phyloP scores from a whole-genome alignment of 73 alveolate genomes.

The Paramecium primaurelia region DNA sequence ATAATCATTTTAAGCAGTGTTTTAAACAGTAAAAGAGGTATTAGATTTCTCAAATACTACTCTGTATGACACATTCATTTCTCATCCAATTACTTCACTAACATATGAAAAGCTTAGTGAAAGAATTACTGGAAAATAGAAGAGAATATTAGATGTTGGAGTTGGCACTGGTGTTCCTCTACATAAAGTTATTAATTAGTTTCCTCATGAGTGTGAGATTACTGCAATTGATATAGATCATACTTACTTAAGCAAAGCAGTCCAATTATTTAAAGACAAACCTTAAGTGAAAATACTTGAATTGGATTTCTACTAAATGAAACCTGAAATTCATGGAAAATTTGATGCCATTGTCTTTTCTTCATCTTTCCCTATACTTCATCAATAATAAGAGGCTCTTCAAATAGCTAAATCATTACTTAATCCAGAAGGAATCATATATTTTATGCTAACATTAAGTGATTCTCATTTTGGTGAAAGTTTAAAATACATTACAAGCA shows the following conservation, averaged over 20 bases:
- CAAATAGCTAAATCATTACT: not conserved
- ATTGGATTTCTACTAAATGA: not conserved
- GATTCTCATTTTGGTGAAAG: not conserved
- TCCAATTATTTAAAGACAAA: not conserved
- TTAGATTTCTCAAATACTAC: not conserved
- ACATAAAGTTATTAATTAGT: not conserved
- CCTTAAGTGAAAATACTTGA: not conserved
- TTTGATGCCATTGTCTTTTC: constrained; percentile 23
- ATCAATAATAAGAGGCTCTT: not conserved
- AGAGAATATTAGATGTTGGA: constrained; percentile 38
- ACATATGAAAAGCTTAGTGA: constrained; percentile 11
- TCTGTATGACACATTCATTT: constrained; percentile 10
- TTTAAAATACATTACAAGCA: not conserved
- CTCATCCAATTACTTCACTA: not conserved
- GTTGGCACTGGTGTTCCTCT: constrained; percentile 46
- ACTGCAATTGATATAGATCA: constrained; percentile 25
- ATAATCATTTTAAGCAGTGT: not conserved
- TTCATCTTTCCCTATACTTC: not conserved
- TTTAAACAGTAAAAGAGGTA: not conserved
- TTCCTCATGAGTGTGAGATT: not conserved
- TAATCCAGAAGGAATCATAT: not conserved
- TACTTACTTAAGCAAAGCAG: not conserved
- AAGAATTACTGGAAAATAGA: not conserved
- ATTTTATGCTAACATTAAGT: constrained; percentile 1
- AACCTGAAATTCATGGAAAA: constrained; percentile 2